phyloP scores from a whole-genome alignment of 2,329 filamentous ascomycete genomes.

The Hymenoscyphus infarciens region DNA sequence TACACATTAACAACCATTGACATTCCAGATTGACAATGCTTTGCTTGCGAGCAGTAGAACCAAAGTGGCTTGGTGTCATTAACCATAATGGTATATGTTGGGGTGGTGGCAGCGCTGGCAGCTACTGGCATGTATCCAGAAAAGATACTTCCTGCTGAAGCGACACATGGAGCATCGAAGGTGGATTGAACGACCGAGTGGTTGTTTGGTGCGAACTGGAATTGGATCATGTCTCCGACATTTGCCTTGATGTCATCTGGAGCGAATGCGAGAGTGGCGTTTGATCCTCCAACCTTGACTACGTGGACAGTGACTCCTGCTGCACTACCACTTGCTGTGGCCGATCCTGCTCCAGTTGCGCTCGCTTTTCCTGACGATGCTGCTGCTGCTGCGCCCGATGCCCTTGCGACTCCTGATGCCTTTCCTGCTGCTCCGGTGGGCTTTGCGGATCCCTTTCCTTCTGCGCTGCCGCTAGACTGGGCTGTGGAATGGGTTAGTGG shows the following conservation, averaged over 20 bases:
- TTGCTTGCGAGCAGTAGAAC: conserved; percentile 72
- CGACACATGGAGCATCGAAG: conserved; percentile 67
- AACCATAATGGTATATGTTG: conserved; percentile 69
- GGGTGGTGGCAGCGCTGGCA: conserved; percentile 49
- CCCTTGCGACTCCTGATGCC: conserved; percentile 7
- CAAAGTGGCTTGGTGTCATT: conserved; percentile 69
- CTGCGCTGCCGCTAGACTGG: conserved; percentile 7
- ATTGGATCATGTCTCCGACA: conserved; percentile 62
- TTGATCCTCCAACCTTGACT: conserved; percentile 56
- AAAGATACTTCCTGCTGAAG: conserved; percentile 56
- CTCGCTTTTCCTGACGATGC: not conserved
- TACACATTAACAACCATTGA: conserved; percentile 41
- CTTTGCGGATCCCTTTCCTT: not conserved
- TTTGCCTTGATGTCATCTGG: conserved; percentile 62
- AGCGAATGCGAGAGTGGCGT: conserved; percentile 53
- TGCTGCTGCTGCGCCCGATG: not conserved
- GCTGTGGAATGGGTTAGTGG: conserved; percentile 5
- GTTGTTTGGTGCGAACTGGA: conserved; percentile 65
- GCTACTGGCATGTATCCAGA: conserved; percentile 64
- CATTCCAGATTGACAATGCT: conserved; percentile 61
- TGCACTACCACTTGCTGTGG: conserved; percentile 8
- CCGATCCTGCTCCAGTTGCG: conserved; percentile 2
- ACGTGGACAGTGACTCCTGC: conserved; percentile 50
- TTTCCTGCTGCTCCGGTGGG: conserved; percentile 8
- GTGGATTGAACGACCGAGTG: conserved; percentile 77